A percentile compares a stretch with the other conserved stretches of the same genome.
Conservation (phyloP, 345 rosid species). For the Punica granatum region DNA sequence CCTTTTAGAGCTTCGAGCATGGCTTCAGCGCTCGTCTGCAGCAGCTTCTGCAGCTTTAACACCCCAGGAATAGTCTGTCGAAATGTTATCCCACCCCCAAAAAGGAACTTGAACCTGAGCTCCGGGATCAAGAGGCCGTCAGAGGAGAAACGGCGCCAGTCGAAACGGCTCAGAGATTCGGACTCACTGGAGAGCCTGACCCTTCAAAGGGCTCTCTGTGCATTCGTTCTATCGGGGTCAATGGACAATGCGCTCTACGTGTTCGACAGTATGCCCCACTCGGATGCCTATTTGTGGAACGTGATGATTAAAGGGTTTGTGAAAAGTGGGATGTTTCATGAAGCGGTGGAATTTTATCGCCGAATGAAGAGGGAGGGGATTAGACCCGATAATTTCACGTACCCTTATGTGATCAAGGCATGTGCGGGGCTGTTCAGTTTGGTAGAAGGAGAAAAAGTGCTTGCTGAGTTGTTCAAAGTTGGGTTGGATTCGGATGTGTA, state of each 20-base stretch:
- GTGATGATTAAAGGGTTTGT: constrained; percentile 55
- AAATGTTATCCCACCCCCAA: not conserved
- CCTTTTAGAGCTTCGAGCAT: not conserved
- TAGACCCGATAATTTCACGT: constrained; percentile 44
- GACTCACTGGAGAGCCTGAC: not conserved
- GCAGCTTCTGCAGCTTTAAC: not conserved
- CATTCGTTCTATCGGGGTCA: constrained; percentile 7
- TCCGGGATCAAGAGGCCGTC: not conserved
- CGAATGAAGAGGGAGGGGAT: constrained; percentile 46
- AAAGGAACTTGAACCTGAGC: not conserved
- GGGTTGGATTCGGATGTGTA: constrained; percentile 56
- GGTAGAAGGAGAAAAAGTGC: constrained; percentile 44
- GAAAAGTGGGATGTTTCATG: constrained; percentile 31
- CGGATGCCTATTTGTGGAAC: constrained; percentile 52
- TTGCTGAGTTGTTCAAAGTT: constrained; percentile 42
- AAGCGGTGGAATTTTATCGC: constrained; percentile 32
- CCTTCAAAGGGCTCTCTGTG: constrained; percentile 3
- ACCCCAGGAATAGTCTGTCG: not conserved
- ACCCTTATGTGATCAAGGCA: constrained; percentile 66
- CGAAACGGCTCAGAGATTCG: not conserved
- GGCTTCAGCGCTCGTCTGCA: constrained; percentile 7
- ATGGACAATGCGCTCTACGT: constrained; percentile 19
- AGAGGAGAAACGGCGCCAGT: not conserved
- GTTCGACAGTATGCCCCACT: constrained; percentile 58
- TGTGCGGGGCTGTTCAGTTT: constrained; percentile 32